Conservation (phyloP, 139 green algal genomes). For the Picochlorum sp. region DNA sequence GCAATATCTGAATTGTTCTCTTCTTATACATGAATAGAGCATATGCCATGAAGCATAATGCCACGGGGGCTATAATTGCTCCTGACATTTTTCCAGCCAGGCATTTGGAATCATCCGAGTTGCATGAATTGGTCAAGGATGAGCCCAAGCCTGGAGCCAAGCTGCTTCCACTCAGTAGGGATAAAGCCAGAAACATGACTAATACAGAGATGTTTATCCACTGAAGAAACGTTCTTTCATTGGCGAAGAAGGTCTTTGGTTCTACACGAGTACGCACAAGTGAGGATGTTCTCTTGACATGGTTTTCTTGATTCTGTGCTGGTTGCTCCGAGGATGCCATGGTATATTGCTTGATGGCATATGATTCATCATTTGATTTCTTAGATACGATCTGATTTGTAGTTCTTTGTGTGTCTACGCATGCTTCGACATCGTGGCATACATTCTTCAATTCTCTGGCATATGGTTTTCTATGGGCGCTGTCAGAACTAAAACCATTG, state of each 20-base stretch:
- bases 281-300: background rate
- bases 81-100: constrained; percentile 49
- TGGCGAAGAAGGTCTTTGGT: constrained; percentile 86
- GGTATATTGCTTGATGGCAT: background rate
- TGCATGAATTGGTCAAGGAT: constrained; percentile 3
- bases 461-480: constrained; percentile 10
- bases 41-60: constrained; percentile 68
- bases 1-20: constrained; percentile 46
- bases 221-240: constrained; percentile 84
- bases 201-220: constrained; percentile 75
- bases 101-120: constrained; percentile 4
- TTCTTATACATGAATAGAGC: constrained; percentile 62
- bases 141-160: background rate
- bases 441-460: constrained; percentile 11
- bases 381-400: no score
- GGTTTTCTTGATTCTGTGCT: background rate
- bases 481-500: constrained; percentile 9
- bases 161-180: constrained; percentile 3
- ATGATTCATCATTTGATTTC: background rate
- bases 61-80: constrained; percentile 58
- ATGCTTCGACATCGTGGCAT: no score
- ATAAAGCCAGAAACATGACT: constrained; percentile 52
- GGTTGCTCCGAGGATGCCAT: background rate
- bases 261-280: constrained; percentile 69
- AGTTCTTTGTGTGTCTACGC: no score